Percentiles rank a stretch among this genome's conserved stretches.
These are phyloP conservation scores for Microdochium paspali DNA, from an alignment of 2,329 filamentous ascomycete genomes.

Conservation along the genomic window DNA sequence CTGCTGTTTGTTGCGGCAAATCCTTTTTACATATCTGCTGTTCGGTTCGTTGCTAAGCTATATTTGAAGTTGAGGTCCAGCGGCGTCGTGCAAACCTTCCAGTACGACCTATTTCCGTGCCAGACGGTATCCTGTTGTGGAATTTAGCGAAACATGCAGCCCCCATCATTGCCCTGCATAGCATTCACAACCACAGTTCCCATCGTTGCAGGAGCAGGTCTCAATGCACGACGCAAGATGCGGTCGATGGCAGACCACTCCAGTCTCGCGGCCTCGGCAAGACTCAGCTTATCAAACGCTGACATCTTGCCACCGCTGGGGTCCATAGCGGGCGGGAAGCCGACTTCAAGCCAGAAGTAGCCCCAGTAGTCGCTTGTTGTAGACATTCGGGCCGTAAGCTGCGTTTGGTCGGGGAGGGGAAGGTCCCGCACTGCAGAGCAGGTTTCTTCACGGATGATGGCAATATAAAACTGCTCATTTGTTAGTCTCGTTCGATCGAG, in stretches of 20 bases:
- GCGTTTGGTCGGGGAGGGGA: constrained; percentile 29
- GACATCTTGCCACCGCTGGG: constrained; percentile 9
- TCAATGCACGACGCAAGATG: constrained; percentile 24
- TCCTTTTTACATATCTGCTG: too few species aligned
- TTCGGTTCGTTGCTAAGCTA: too few species aligned
- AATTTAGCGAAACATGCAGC: too few species aligned
- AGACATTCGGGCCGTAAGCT: constrained; percentile 20
- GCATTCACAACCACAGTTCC: background rate
- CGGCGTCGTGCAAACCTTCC: too few species aligned
- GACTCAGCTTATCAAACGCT: constrained; percentile 36
- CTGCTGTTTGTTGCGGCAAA: too few species aligned
- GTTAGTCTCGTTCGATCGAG: too few species aligned
- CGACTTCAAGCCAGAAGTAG: constrained; percentile 39
- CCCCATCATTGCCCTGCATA: too few species aligned
- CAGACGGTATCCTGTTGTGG: too few species aligned
- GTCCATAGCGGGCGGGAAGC: constrained; percentile 21
- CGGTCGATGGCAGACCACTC: constrained; percentile 42
- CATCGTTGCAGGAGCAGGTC: background rate
- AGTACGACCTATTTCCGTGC: too few species aligned
- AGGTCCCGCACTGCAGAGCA: constrained; percentile 26
- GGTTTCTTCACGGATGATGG: constrained; percentile 43
- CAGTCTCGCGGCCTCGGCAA: constrained; percentile 30
- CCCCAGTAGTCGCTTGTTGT: constrained; percentile 38
- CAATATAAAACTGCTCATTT: constrained; percentile 42
- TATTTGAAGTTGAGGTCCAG: too few species aligned